Conservation (phyloP, 768 basidiomycete species). For the Pleurotus cornucopiae region DNA sequence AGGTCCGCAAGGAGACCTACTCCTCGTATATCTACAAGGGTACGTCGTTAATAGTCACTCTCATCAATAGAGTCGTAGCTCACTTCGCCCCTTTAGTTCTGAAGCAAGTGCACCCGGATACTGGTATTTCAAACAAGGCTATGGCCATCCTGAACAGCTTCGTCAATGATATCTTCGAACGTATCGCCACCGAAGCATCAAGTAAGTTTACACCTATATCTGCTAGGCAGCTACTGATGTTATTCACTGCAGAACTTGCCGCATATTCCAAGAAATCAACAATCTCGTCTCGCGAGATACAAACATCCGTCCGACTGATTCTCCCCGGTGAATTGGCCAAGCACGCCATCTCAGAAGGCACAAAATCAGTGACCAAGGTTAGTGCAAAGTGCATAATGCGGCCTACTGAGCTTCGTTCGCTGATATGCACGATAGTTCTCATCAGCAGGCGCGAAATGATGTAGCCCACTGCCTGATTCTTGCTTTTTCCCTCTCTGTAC, state of each 20-base stretch:
- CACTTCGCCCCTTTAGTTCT: slow-evolving; percentile 51
- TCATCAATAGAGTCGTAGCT: background rate
- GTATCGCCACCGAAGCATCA: slow-evolving; percentile 71
- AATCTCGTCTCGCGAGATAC: slow-evolving; percentile 88
- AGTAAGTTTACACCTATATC: slow-evolving; percentile 32
- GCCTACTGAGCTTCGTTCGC: background rate
- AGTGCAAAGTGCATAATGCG: slow-evolving; percentile 23
- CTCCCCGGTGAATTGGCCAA: slow-evolving; percentile 72
- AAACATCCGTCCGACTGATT: slow-evolving; percentile 79
- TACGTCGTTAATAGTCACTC: slow-evolving; percentile 18
- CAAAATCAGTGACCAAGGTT: slow-evolving; percentile 86
- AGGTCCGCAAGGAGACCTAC: slow-evolving; percentile 87
- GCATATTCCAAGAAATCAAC: slow-evolving; percentile 88
- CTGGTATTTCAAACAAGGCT: slow-evolving; percentile 98
- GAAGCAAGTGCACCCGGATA: slow-evolving; percentile 97
- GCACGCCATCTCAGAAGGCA: slow-evolving; percentile 92
- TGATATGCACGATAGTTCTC: slow-evolving; percentile 47
- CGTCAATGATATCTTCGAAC: slow-evolving; percentile 90
- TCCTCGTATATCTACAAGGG: slow-evolving; percentile 92
- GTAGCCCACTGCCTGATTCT: background rate
- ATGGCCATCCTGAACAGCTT: slow-evolving; percentile 97
- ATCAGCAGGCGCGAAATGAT: slow-evolving; percentile 65
- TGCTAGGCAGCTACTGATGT: background rate
- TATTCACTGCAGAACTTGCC: slow-evolving; percentile 55
- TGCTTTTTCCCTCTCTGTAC: slow-evolving; percentile 24